Conservation (phyloP, 148 eudicot genomes). For the Rhododendron mucronatum region DNA sequence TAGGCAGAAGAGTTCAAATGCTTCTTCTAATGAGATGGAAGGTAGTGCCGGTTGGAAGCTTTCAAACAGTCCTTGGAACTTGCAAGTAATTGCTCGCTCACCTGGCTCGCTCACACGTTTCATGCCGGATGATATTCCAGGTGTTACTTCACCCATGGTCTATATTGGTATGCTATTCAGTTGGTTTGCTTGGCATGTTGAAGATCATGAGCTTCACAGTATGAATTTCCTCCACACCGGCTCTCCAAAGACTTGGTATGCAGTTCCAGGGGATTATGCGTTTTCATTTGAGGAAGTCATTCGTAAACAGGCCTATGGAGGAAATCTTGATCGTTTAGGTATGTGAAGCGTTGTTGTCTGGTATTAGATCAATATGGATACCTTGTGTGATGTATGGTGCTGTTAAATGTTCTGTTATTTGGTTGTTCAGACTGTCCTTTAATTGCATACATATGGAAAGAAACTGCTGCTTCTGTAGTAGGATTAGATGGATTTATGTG, state of each 20-base stretch:
- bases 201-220: conserved; percentile 99
- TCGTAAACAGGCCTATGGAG: conserved; percentile 69
- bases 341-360: conserved; percentile 15
- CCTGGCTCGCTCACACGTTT: conserved; percentile 93
- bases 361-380: conserved; percentile 11
- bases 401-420: neutral
- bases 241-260: conserved; percentile 91
- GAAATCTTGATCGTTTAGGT: conserved; percentile 64
- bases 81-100: conserved; percentile 87
- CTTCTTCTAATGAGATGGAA: conserved; percentile 41
- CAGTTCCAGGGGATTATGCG: conserved; percentile 82
- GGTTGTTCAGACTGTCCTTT: neutral
- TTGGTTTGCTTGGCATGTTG: conserved; percentile 99
- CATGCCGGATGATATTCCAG: conserved; percentile 98
- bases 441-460: neutral
- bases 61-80: conserved; percentile 94
- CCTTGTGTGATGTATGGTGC: neutral
- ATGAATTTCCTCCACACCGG: conserved; percentile 90
- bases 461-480: neutral
- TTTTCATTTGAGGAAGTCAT: conserved; percentile 81
- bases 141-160: conserved; percentile 97
- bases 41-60: conserved; percentile 93
- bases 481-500: neutral
- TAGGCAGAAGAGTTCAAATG: conserved; percentile 20
- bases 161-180: conserved; percentile 96